Evolutionary conservation across 1,139 yeast species (phyloP).

Genomic region (Candida tetrigidarum): DNA sequence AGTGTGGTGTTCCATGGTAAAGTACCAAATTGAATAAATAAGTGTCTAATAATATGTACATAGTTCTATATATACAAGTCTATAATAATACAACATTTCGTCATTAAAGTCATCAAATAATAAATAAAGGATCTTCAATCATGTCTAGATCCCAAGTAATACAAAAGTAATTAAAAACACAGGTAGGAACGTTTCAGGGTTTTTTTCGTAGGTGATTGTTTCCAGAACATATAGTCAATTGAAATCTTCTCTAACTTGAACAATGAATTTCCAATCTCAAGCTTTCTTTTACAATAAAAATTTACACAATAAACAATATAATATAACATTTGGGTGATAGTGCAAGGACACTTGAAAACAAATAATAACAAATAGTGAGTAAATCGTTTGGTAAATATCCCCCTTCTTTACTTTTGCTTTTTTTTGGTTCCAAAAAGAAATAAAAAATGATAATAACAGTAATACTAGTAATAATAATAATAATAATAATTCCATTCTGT

Average conservation of each 20-base stretch:
- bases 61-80: conserved; percentile 1
- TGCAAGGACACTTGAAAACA: not conserved
- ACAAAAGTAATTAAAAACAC: no score
- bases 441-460: not conserved
- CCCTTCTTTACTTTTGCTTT: no score
- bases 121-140: not conserved
- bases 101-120: not conserved
- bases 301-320: conserved; percentile 5
- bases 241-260: no score
- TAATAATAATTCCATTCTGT: not conserved
- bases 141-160: no score
- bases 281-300: conserved; percentile 4
- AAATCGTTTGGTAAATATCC: no score
- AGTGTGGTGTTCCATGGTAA: conserved; percentile 8
- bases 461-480: not conserved
- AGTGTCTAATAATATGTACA: not conserved
- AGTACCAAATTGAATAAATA: not conserved
- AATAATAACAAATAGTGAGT: no score
- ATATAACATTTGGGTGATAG: not conserved
- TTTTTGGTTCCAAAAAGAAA: no score
- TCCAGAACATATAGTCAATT: no score
- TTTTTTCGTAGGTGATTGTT: no score
- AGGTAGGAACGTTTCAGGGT: no score
- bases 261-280: conserved; percentile 1
- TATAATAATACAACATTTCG: conserved; percentile 1